Percentiles rank a stretch among this genome's conserved stretches.
These are phyloP conservation scores for Ampelomyces quisqualis DNA, from an alignment of 2,329 filamentous ascomycete genomes.

Conservation along the genomic window DNA sequence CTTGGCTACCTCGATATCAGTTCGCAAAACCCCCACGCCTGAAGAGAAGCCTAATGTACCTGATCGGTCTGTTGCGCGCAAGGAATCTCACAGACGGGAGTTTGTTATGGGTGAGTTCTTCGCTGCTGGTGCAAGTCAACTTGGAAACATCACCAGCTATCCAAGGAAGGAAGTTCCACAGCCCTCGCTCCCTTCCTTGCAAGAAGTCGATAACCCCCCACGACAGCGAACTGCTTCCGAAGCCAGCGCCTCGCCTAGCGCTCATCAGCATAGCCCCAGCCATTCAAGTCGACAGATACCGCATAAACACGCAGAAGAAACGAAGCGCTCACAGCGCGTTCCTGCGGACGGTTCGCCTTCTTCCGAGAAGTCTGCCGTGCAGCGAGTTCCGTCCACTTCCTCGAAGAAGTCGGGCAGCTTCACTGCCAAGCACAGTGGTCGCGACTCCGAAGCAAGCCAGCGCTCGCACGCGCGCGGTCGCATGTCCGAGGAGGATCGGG, in stretches of 20 bases:
- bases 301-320: slow-evolving; percentile 25
- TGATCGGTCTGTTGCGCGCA: slow-evolving; percentile 24
- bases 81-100: slow-evolving; percentile 20
- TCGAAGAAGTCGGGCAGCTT: slow-evolving; percentile 35
- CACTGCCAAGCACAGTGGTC: slow-evolving; percentile 34
- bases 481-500: slow-evolving; percentile 43
- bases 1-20: slow-evolving; percentile 20
- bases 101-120: slow-evolving; percentile 9
- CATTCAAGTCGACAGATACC: slow-evolving; percentile 16
- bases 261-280: slow-evolving; percentile 21
- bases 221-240: slow-evolving; percentile 11
- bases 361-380: slow-evolving; percentile 32
- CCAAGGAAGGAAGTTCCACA: slow-evolving; percentile 24
- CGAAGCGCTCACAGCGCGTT: slow-evolving; percentile 20
- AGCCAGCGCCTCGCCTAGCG: slow-evolving; percentile 13
- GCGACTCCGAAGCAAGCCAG: slow-evolving; percentile 38
- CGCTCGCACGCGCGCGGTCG: slow-evolving; percentile 33
- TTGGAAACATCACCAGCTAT: slow-evolving; percentile 13
- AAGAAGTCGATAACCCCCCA: slow-evolving; percentile 26
- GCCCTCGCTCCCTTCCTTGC: slow-evolving; percentile 31
- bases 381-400: slow-evolving; percentile 38
- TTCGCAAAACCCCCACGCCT: slow-evolving; percentile 31
- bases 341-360: slow-evolving; percentile 23
- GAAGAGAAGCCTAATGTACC: slow-evolving; percentile 21
- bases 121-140: slow-evolving; percentile 6